Base-by-base conservation (phyloP, 2,329 filamentous ascomycete species). In the Lasiodiplodia gonubiensis region DNA sequence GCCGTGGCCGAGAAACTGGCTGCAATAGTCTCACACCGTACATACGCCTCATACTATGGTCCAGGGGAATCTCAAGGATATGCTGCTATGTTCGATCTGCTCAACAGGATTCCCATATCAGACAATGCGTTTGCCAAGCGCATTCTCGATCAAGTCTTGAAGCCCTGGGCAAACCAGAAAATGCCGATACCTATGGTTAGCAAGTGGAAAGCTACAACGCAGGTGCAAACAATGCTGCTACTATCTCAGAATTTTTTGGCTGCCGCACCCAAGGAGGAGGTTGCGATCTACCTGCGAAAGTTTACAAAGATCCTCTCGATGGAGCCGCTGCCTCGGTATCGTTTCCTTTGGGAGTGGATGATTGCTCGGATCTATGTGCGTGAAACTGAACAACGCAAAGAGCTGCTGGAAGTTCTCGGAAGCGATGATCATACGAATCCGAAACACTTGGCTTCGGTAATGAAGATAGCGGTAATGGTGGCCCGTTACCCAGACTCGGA, bases 201-300 rank as follows among this genome's bases (percentile, higher is more conserved):
- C 68, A 79, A 80, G 55, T 85, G 81, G 81, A 85, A 85, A 70
- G 77, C 79, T n/a, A 78, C 79, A 0, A 69, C 82, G n/a, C 83
- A 85, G 67, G 72, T 84, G 11, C 82, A 85, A 66, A 74, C 79
- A 21, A 78, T 84, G 73, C 71, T 85, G 1, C 66, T 84, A 0
- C 76, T 83, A 18, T 72, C 72, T 8, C 80, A 84, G 65, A 76
- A 77, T 35, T 77, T 76, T 39, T 67, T 80, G 1, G 51, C 51
- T 10, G 70, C 74, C 8, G 35, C 51, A 30, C n/a, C 57, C 51
- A 67, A 69, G 39, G 66, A 66, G 0, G 70, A 80, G 23, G 75
- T 73, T 1, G 71, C 75, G 18, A 25, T 68, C 1, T 77, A 82
- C 54, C 71, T 83, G 16, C 74, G 77, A 6, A 70, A 74, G 2